Conservation (phyloP, 2,329 filamentous ascomycete species). For the Aspergillus eucalypticola region DNA sequence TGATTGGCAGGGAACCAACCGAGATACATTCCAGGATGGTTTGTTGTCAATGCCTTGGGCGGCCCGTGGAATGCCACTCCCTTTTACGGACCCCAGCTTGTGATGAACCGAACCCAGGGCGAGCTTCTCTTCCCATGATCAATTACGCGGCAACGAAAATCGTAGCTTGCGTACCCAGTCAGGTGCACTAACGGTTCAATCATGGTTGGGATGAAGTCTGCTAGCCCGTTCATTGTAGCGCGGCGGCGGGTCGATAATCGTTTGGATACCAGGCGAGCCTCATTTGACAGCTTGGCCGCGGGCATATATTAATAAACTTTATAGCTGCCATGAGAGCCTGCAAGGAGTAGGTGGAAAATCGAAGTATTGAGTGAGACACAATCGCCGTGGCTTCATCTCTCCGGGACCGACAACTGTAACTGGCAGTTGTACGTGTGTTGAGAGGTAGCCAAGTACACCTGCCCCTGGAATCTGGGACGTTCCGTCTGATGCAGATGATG, state of each 20-base stretch:
- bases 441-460: background rate
- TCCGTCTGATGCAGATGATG: background rate
- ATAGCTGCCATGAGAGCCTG: background rate
- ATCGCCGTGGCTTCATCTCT: background rate
- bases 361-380: background rate
- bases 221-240: background rate
- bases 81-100: background rate
- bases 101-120: background rate
- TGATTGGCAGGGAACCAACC: background rate
- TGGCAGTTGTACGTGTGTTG: background rate
- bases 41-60: conserved; percentile 22
- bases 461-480: background rate
- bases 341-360: background rate
- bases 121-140: background rate
- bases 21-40: conserved; percentile 25
- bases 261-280: background rate
- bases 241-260: background rate
- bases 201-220: no score
- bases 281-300: background rate
- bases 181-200: background rate
- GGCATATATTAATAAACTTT: background rate
- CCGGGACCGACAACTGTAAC: background rate
- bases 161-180: background rate
- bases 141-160: background rate
- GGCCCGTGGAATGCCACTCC: conserved; percentile 22